A percentile compares a stretch with the other conserved stretches of the same genome.
These are phyloP conservation scores for Rhizopus arrhizus DNA, from an alignment of 371 early-diverging fungal genomes.

Conservation along the genomic window DNA sequence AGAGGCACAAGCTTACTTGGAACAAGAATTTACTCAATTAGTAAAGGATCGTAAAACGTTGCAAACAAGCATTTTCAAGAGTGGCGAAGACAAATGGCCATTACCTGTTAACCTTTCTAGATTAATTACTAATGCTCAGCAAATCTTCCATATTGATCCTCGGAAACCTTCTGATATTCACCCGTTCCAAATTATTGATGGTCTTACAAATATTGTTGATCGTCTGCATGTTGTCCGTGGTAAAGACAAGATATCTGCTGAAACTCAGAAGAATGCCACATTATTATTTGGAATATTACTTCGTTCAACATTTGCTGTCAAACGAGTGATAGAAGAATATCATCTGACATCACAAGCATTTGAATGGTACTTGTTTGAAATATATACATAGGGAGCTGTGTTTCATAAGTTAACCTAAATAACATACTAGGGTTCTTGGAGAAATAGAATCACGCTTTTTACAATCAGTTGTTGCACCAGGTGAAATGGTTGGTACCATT, in stretches of 20 bases:
- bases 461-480: conserved; percentile 90
- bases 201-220: conserved; percentile 72
- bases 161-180: conserved; percentile 83
- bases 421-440: conserved; percentile 72
- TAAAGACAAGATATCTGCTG: conserved; percentile 77
- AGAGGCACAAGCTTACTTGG: conserved; percentile 71
- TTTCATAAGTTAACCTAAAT: no score
- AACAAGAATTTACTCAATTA: conserved; percentile 83
- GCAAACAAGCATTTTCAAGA: conserved; percentile 79
- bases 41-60: conserved; percentile 73
- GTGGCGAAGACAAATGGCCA: conserved; percentile 80
- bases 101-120: conserved; percentile 91
- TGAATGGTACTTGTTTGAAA: no score
- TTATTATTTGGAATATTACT: conserved; percentile 86
- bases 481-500: conserved; percentile 99
- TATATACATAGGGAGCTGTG: no score
- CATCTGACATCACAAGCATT: conserved; percentile 87
- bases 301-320: conserved; percentile 81
- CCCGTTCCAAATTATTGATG: conserved; percentile 81
- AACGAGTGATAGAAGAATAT: conserved; percentile 90
- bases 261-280: conserved; percentile 93
- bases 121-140: conserved; percentile 89
- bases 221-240: conserved; percentile 86
- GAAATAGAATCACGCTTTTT: conserved; percentile 92
- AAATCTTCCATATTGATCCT: conserved; percentile 83